phyloP scores from a whole-genome alignment of 768 basidiomycete genomes.

The Suillus spraguei region DNA sequence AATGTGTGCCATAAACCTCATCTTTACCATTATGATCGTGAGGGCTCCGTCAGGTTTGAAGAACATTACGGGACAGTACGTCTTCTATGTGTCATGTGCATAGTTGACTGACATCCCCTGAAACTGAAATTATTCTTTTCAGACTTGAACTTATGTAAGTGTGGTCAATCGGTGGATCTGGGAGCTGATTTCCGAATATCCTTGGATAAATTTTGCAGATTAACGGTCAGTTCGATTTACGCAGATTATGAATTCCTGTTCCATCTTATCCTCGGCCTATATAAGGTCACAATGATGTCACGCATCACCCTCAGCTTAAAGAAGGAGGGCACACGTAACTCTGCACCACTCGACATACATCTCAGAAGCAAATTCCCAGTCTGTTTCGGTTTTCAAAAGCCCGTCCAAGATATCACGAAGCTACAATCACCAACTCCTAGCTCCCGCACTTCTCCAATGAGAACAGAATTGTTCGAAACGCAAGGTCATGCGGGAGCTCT shows the following conservation, averaged over 20 bases:
- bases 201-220: not conserved
- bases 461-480: not conserved
- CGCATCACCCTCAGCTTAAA: conserved; percentile 65
- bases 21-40: conserved; percentile 42
- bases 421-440: not conserved
- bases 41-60: conserved; percentile 30
- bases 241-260: not conserved
- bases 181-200: not conserved
- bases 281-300: conserved; percentile 65
- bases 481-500: not conserved
- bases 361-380: not conserved
- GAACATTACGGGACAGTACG: conserved; percentile 41
- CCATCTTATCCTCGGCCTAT: conserved; percentile 2
- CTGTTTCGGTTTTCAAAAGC: not conserved
- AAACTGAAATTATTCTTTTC: conserved; percentile 1
- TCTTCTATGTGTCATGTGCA: not conserved
- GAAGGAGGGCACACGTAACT: conserved; percentile 31
- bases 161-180: not conserved
- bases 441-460: not conserved
- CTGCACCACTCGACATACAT: not conserved
- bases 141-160: conserved; percentile 10
- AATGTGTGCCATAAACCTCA: conserved; percentile 40
- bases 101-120: not conserved
- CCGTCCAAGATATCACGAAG: not conserved
- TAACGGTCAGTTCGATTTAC: not conserved